These are phyloP conservation scores for Fabrea salina DNA, from an alignment of 169 alveolate species.

Conservation along the genomic window DNA sequence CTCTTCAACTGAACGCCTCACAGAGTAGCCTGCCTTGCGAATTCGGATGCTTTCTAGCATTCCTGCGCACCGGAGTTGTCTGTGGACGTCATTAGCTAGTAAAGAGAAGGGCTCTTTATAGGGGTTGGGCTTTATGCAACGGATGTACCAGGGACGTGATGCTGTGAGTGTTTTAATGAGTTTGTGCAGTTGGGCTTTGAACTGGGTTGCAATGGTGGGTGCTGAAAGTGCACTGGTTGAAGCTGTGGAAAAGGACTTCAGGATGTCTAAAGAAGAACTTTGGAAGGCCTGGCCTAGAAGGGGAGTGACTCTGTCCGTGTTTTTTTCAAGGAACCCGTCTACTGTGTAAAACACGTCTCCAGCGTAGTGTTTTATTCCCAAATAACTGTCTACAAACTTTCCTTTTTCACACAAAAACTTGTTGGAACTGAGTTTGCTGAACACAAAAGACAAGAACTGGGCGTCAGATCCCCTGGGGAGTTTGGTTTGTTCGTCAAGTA, in stretches of 20 bases:
- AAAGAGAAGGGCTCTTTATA: conserved; percentile 82
- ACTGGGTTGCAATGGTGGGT: conserved; percentile 87
- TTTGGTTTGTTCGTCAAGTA: conserved; percentile 93
- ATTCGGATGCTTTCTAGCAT: conserved; percentile 91
- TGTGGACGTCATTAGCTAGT: conserved; percentile 88
- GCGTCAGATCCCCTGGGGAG: conserved; percentile 88
- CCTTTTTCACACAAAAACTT: neutral
- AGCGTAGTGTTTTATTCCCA: conserved; percentile 93
- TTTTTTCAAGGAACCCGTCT: conserved; percentile 94
- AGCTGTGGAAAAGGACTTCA: conserved; percentile 46
- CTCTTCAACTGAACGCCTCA: conserved; percentile 86
- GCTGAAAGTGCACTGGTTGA: conserved; percentile 20
- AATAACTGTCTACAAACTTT: conserved; percentile 23
- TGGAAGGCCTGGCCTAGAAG: conserved; percentile 57
- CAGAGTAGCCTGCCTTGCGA: conserved; percentile 94
- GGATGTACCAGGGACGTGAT: conserved; percentile 91
- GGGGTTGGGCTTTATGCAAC: conserved; percentile 94
- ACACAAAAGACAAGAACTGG: conserved; percentile 8
- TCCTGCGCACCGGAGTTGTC: conserved; percentile 90
- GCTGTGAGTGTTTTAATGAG: conserved; percentile 85
- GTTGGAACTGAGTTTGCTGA: conserved; percentile 21
- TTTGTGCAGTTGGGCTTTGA: conserved; percentile 87
- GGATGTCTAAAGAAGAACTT: conserved; percentile 36
- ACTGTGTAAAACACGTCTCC: conserved; percentile 93
- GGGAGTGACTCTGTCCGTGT: conserved; percentile 90